Percentiles rank a stretch among this genome's conserved stretches.
phyloP scores from a whole-genome alignment of 805 yeast species.

The Metschnikowia gruessii region DNA sequence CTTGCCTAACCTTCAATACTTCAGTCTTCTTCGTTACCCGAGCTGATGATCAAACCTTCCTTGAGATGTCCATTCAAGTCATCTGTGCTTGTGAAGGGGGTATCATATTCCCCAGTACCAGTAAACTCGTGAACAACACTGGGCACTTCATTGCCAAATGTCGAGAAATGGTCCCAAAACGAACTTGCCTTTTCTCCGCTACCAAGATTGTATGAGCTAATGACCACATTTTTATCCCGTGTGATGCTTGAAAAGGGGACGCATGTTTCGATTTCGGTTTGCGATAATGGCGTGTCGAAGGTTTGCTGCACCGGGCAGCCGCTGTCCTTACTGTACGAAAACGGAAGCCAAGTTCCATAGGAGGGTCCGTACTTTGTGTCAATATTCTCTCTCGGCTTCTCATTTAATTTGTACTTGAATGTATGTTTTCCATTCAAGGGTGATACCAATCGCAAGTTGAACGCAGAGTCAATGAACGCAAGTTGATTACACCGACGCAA shows the following conservation, averaged over 20 bases:
- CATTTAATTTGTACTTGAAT: slow-evolving; percentile 43
- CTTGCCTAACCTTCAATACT: neutral
- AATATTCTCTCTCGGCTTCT: neutral
- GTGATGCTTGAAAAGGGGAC: slow-evolving; percentile 35
- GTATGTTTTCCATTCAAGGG: slow-evolving; percentile 38
- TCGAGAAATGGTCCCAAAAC: slow-evolving; percentile 21
- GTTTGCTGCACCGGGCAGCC: neutral
- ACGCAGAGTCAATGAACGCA: slow-evolving; percentile 32
- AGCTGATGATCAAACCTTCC: slow-evolving; percentile 13
- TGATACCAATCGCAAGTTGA: slow-evolving; percentile 33
- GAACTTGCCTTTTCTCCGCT: slow-evolving; percentile 18
- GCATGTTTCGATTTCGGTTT: slow-evolving; percentile 58
- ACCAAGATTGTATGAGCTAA: slow-evolving; percentile 27
- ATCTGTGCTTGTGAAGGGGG: slow-evolving; percentile 6
- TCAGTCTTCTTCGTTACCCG: slow-evolving; percentile 1
- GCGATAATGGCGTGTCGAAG: slow-evolving; percentile 37
- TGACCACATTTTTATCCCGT: slow-evolving; percentile 29
- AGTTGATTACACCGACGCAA: slow-evolving; percentile 23
- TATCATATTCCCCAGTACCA: neutral
- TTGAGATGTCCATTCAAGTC: slow-evolving; percentile 9
- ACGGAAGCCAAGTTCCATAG: slow-evolving; percentile 9
- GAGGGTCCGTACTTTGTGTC: neutral
- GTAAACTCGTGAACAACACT: slow-evolving; percentile 7
- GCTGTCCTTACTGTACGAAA: neutral
- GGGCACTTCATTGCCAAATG: slow-evolving; percentile 29